Conservation (phyloP, 2,329 filamentous ascomycete species). For the Cladosporium velox region DNA sequence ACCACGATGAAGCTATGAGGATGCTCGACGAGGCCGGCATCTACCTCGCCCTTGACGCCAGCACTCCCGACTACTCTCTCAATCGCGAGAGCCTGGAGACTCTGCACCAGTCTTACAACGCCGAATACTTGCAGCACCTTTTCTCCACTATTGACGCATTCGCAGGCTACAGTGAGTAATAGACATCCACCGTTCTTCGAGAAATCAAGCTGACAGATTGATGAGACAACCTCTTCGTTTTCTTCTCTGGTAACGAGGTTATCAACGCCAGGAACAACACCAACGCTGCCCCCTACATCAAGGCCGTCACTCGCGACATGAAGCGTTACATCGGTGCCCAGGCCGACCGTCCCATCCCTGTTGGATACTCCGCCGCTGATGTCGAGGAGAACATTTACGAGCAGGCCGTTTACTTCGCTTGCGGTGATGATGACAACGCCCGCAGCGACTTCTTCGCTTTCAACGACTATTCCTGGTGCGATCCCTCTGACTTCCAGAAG, state of each 20-base stretch:
- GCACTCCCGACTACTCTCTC: constrained; percentile 83
- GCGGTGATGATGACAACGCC: constrained; percentile 71
- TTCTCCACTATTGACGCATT: constrained; percentile 89
- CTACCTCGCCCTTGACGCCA: constrained; percentile 88
- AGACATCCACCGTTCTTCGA: too few species aligned
- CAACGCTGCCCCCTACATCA: constrained; percentile 66
- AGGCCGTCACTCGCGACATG: constrained; percentile 75
- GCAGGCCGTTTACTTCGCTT: constrained; percentile 91
- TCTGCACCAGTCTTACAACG: constrained; percentile 73
- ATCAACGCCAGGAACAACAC: constrained; percentile 64
- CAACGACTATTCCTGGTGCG: constrained; percentile 88
- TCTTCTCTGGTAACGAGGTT: constrained; percentile 79
- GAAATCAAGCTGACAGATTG: neutral
- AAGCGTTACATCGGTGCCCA: constrained; percentile 78
- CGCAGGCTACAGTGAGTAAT: constrained; percentile 60
- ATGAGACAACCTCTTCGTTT: constrained; percentile 74
- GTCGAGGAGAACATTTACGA: constrained; percentile 81
- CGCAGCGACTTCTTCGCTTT: constrained; percentile 87
- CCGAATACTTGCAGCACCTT: constrained; percentile 78
- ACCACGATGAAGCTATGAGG: constrained; percentile 84
- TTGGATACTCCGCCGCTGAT: constrained; percentile 83
- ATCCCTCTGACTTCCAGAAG: constrained; percentile 63
- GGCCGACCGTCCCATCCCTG: constrained; percentile 67
- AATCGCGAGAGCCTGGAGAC: constrained; percentile 67
- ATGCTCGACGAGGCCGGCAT: constrained; percentile 79